These are phyloP conservation scores for Microbotryum scabiosae DNA, from an alignment of 1,284 basidiomycete species.

Conservation along the genomic window DNA sequence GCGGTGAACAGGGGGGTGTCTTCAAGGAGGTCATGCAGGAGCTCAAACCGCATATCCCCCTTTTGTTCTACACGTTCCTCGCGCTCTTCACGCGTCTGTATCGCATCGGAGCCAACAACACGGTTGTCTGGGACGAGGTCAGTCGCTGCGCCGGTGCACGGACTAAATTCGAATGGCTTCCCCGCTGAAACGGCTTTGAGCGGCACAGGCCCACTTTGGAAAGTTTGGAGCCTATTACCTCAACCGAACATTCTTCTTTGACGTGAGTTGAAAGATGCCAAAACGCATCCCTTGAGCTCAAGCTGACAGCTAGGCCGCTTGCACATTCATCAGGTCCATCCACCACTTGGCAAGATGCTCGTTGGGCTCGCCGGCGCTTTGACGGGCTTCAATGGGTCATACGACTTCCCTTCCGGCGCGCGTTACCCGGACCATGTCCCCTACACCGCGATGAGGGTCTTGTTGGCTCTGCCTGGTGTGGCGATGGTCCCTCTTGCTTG, in stretches of 20 bases:
- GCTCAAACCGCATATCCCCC: slow-evolving; percentile 52
- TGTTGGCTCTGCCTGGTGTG: slow-evolving; percentile 88
- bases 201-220: slow-evolving; percentile 81
- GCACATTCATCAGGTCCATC: slow-evolving; percentile 51
- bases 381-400: slow-evolving; percentile 82
- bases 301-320: background rate
- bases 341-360: slow-evolving; percentile 96
- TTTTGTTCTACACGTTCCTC: slow-evolving; percentile 80
- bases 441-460: slow-evolving; percentile 88
- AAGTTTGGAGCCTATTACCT: slow-evolving; percentile 94
- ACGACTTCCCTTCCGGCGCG: slow-evolving; percentile 90
- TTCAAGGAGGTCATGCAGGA: slow-evolving; percentile 19
- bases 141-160: slow-evolving; percentile 12
- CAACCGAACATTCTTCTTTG: slow-evolving; percentile 91
- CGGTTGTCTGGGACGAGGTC: slow-evolving; percentile 92
- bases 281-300: background rate
- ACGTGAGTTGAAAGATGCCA: slow-evolving; percentile 47
- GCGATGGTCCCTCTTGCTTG: slow-evolving; percentile 91
- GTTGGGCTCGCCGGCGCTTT: slow-evolving; percentile 87
- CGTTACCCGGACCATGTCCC: slow-evolving; percentile 77
- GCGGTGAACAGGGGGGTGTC: slow-evolving; percentile 7
- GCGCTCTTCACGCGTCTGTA: slow-evolving; percentile 92
- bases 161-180: too few species aligned
- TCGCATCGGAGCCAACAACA: slow-evolving; percentile 76
- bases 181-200: too few species aligned